Conservation (phyloP, 78 protist species). For the Planoprotostelium fungivorum region DNA sequence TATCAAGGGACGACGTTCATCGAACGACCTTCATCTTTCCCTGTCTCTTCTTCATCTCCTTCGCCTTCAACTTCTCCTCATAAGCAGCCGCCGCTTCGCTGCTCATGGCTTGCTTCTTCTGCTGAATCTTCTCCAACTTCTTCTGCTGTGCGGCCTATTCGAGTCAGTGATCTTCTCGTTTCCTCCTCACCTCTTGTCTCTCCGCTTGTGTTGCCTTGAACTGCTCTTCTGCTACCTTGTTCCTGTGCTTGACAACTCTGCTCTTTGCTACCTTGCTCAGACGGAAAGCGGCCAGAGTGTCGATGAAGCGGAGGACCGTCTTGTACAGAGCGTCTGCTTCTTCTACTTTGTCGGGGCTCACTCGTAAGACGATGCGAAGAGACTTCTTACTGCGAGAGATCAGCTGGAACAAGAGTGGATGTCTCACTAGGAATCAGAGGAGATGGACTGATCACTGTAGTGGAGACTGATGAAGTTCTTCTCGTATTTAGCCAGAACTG, state of each 20-base stretch:
- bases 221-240: background rate
- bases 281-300: background rate
- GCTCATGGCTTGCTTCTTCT: background rate
- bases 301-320: background rate
- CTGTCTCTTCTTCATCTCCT: background rate
- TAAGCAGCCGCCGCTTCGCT: background rate
- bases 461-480: background rate
- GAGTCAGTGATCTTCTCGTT: background rate
- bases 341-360: background rate
- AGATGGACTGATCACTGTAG: background rate
- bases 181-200: background rate
- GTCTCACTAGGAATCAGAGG: background rate
- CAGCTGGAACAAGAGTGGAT: background rate
- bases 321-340: background rate
- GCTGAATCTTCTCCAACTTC: background rate
- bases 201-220: background rate
- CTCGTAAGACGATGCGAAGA: background rate
- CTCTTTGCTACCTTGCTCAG: background rate
- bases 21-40: background rate
- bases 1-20: no score
- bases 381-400: background rate
- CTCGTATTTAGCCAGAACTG: background rate
- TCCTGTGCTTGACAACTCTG: background rate
- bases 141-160: background rate
- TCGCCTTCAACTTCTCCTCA: background rate